These are phyloP conservation scores for Euclidium syriacum DNA, from an alignment of 345 rosid genomes.

Conservation along the genomic window DNA sequence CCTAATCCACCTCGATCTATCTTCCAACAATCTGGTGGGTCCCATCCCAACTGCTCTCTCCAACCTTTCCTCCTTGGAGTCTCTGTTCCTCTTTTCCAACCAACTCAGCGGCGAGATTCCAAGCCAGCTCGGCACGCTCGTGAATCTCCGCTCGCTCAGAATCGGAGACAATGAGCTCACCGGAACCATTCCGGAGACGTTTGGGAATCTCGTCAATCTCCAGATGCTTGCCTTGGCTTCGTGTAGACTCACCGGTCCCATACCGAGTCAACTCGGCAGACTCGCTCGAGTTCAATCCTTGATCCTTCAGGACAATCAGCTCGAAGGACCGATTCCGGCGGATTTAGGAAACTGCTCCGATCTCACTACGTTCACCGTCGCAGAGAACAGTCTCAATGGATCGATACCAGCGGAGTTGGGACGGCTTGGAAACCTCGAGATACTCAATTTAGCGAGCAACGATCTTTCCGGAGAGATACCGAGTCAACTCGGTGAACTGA, in stretches of 20 bases:
- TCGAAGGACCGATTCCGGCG: slow-evolving; percentile 63
- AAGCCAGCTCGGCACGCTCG: slow-evolving; percentile 57
- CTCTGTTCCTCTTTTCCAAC: slow-evolving; percentile 79
- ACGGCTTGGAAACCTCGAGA: slow-evolving; percentile 42
- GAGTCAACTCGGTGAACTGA: slow-evolving; percentile 51
- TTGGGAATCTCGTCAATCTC: slow-evolving; percentile 53
- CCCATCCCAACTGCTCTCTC: slow-evolving; percentile 86
- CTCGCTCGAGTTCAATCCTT: slow-evolving; percentile 42
- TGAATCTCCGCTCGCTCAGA: slow-evolving; percentile 49
- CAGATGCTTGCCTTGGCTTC: slow-evolving; percentile 68
- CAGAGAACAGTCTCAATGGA: slow-evolving; percentile 62
- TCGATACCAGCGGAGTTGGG: slow-evolving; percentile 66
- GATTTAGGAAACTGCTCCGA: slow-evolving; percentile 76
- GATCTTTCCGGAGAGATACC: slow-evolving; percentile 74
- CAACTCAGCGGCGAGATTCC: slow-evolving; percentile 81
- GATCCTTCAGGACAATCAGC: slow-evolving; percentile 59
- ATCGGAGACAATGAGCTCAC: slow-evolving; percentile 82
- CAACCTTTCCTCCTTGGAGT: slow-evolving; percentile 68
- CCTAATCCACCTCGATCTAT: slow-evolving; percentile 92
- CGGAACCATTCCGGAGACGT: slow-evolving; percentile 63
- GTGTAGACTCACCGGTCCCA: slow-evolving; percentile 59
- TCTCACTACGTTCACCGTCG: slow-evolving; percentile 44
- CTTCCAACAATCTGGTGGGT: slow-evolving; percentile 72
- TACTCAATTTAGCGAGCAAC: slow-evolving; percentile 66
- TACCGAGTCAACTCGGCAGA: slow-evolving; percentile 60